Base-by-base conservation (phyloP, 768 basidiomycete genomes). In the Psilocybe cyanescens region DNA sequence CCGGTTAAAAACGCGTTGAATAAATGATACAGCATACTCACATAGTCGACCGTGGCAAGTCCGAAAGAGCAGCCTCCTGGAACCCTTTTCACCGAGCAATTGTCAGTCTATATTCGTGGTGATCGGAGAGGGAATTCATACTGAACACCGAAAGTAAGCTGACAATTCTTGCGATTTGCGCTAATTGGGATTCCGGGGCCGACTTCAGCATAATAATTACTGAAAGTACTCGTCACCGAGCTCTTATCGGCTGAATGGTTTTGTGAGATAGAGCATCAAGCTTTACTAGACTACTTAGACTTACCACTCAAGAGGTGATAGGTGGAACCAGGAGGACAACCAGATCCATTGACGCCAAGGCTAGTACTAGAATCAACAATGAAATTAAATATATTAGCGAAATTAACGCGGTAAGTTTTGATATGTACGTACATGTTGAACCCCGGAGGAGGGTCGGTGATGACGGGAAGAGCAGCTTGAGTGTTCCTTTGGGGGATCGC, bases 31-130 rank as follows among this genome's bases (percentile, higher is more conserved):
- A 8, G 41, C 3, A 3, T 14, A 59, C 67, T 28, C 51, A 68
- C 69, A 48, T 68, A 68, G 58, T 68, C 68, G 47, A 70, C 65
- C 9, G 62, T 67, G 28, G 68, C 67, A 44, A 71, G 47, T 19
- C 70, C 70, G 49, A 70, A 71, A 11, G 68, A 67, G 57, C 70
- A 71, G 14, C 70, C 68, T 50, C 65, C 54, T 2, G 68, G 70
- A n/a, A 69, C 66, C 31, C 66, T 70, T 44, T 14, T 30, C 11
- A 33, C 8, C 16, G 14, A 39, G 35, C 9, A 35, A 35, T 3
- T 3, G 48, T 55, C 4, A 31, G 35, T 29, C 39, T 16, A 16
- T 31, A 17, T 39, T 45, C 14, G 17, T 12, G 29, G 37, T 24
- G 17, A 29, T 28, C 5, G 16, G 14, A 7, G 39, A 46, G 39